Conservation (phyloP, 306 rosid genomes). For the Alnus glutinosa region DNA sequence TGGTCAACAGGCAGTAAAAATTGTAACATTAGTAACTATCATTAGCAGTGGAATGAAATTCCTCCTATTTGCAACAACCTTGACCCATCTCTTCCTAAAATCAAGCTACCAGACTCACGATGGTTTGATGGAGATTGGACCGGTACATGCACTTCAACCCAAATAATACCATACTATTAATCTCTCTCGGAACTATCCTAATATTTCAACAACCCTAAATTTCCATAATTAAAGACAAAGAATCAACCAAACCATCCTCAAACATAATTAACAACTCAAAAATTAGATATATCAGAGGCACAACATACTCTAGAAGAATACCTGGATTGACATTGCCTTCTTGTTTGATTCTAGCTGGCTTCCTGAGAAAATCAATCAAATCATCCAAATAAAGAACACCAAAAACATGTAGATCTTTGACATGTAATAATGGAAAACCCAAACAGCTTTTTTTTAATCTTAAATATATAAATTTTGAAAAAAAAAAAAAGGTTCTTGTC, state of each 20-base stretch:
- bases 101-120: neutral
- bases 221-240: neutral
- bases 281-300: neutral
- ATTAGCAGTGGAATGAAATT: neutral
- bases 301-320: conserved; percentile 21
- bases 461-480: neutral
- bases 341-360: conserved; percentile 82
- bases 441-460: neutral
- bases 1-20: neutral
- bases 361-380: conserved; percentile 38
- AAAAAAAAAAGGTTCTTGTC: neutral
- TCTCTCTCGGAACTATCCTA: neutral
- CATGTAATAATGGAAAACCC: neutral
- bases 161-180: neutral
- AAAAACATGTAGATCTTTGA: conserved; percentile 20
- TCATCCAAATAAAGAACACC: conserved; percentile 6
- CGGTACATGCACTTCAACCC: neutral
- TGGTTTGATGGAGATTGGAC: neutral
- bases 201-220: neutral
- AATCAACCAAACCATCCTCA: neutral
- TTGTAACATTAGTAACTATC: no score
- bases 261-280: neutral
- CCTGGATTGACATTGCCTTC: conserved; percentile 80
- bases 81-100: neutral
- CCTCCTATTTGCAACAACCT: neutral